phyloP scores from a whole-genome alignment of 1,139 yeast species.

The Ogataea hybrid region DNA sequence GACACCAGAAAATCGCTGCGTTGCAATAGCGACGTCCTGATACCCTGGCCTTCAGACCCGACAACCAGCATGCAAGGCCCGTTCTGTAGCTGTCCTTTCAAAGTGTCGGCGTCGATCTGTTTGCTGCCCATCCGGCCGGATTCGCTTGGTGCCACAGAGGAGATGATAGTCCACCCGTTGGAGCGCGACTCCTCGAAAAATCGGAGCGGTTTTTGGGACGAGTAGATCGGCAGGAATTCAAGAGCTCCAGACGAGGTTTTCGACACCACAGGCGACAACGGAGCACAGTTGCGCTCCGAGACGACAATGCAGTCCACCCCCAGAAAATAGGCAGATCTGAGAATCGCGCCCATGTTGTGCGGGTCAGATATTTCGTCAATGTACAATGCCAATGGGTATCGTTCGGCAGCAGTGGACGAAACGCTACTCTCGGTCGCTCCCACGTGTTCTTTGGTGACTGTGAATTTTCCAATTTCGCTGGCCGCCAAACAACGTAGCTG shows the following conservation, averaged over 20 bases:
- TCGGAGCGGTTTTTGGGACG: constrained; percentile 53
- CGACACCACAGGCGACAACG: constrained; percentile 71
- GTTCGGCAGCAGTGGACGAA: constrained; percentile 22
- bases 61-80: constrained; percentile 70
- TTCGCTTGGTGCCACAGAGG: constrained; percentile 50
- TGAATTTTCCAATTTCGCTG: constrained; percentile 35
- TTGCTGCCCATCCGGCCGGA: constrained; percentile 19
- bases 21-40: constrained; percentile 61
- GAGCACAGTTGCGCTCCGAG: constrained; percentile 71
- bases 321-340: constrained; percentile 76
- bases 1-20: constrained; percentile 66
- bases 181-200: constrained; percentile 56
- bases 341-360: constrained; percentile 84
- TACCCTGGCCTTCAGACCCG: constrained; percentile 86
- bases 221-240: constrained; percentile 66
- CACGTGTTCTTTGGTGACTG: constrained; percentile 25
- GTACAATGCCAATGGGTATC: constrained; percentile 68
- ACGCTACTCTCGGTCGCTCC: constrained; percentile 13
- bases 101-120: constrained; percentile 42
- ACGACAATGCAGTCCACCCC: constrained; percentile 82
- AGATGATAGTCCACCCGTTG: constrained; percentile 71
- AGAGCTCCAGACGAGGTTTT: constrained; percentile 90
- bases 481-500: constrained; percentile 39
- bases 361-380: constrained; percentile 88
- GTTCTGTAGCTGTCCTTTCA: constrained; percentile 41